Percentiles rank a stretch among this genome's conserved stretches.
These are phyloP conservation scores for Leucosporidium scottii DNA, from an alignment of 768 basidiomycete genomes.

Conservation along the genomic window DNA sequence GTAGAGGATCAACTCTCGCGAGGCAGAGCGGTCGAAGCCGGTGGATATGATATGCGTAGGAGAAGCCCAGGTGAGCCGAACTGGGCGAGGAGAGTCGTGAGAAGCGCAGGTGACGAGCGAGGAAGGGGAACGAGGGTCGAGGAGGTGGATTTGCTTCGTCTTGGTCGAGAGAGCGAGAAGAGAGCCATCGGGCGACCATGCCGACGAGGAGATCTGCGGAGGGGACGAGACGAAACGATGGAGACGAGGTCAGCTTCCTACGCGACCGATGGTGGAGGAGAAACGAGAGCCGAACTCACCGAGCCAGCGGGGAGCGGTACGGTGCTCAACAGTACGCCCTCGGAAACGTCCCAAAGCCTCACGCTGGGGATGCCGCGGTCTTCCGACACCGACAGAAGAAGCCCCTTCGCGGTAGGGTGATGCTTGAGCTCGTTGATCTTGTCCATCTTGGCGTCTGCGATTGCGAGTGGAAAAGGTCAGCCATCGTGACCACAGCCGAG, in stretches of 20 bases:
- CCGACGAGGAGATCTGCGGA: constrained; percentile 38
- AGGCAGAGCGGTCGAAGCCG: constrained; percentile 42
- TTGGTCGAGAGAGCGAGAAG: constrained; percentile 42
- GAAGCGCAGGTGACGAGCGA: constrained; percentile 27
- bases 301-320: constrained; percentile 34
- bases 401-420: constrained; percentile 41
- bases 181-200: constrained; percentile 38
- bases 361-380: constrained; percentile 39
- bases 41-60: constrained; percentile 38
- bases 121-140: constrained; percentile 41
- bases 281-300: constrained; percentile 23
- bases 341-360: constrained; percentile 39
- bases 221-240: no score
- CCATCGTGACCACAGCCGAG: neutral
- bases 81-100: constrained; percentile 42
- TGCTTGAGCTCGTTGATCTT: constrained; percentile 40
- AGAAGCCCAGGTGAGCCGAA: constrained; percentile 42
- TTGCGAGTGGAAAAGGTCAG: neutral
- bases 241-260: neutral
- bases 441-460: constrained; percentile 38
- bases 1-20: constrained; percentile 42
- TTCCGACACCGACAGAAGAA: constrained; percentile 40
- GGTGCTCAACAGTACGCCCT: constrained; percentile 18
- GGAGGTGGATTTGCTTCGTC: constrained; percentile 39
- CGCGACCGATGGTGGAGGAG: no score